Evolutionary conservation across 2,329 filamentous ascomycete species (phyloP).

Genomic region (Ascochyta lentis): DNA sequence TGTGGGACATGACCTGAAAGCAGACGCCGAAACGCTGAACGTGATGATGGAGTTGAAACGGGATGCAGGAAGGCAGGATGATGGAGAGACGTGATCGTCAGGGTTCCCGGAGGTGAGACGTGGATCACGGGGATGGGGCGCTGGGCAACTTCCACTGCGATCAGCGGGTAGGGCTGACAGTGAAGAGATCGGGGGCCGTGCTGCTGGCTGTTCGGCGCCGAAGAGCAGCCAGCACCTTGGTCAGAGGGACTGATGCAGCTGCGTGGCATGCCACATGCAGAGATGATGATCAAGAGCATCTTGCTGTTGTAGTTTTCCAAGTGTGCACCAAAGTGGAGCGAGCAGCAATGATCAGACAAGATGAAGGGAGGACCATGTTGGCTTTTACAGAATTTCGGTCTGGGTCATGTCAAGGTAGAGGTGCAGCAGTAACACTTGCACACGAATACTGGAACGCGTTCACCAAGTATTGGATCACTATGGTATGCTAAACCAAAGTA

Average conservation of each 20-base stretch:
- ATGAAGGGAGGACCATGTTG: too few species aligned
- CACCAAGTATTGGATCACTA: too few species aligned
- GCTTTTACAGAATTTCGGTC: too few species aligned
- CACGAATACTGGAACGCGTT: too few species aligned
- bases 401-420: too few species aligned
- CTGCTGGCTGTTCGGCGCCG: constrained; percentile 4
- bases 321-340: too few species aligned
- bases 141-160: constrained; percentile 8
- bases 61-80: background rate
- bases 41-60: constrained; percentile 2
- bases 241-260: background rate
- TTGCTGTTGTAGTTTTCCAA: too few species aligned
- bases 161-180: constrained; percentile 13
- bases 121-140: constrained; percentile 7
- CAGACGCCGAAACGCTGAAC: background rate
- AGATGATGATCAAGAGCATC: too few species aligned
- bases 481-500: too few species aligned
- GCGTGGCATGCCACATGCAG: background rate
- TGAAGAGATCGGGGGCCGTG: constrained; percentile 11
- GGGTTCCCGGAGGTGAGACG: background rate
- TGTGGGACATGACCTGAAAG: constrained; percentile 1
- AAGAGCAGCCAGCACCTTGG: background rate
- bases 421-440: too few species aligned
- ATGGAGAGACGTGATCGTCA: constrained; percentile 11
- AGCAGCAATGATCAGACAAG: too few species aligned